Evolutionary conservation across 306 rosid genomes (phyloP), one percentile per base, ranked within the genome.

Genomic region (Gastrolobium bilobum): DNA sequence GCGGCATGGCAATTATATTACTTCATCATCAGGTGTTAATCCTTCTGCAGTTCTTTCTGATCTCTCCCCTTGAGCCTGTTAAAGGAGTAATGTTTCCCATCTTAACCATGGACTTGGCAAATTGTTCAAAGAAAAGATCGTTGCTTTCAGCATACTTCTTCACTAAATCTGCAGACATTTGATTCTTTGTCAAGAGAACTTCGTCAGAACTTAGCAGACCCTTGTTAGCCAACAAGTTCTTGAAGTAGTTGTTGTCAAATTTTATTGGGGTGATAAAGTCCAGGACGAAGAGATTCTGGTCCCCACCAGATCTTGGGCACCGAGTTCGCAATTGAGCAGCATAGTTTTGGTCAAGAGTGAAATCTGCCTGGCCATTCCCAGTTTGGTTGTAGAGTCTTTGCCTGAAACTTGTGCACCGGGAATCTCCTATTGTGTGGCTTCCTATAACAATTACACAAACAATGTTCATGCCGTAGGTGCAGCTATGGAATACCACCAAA

Each of bases 361-460:
- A 86, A 75, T 92, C 99, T 6, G 96, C 80, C 38, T 68, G 75
- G 37, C 97, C 97, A 20, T 91, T 93, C 30, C 97, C 97, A 15
- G 93, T 77, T 73, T 95, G 94, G 90, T 95, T 95, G 92, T 95
- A 95, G 3, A 93, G 91, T 47, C 98, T 90, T 86, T 95, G 99
- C 84, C 97, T 87, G 90, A 95, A 95, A 80, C 91, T 88, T 37
- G 99, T 89, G 87, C 99, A 95, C 20, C 98, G 63, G 1, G 97
- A 50, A 74, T 95, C 80, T 66, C 99, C 99, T 13, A 92, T 93
- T 2, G 98, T 95, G 90, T 95, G 99, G 71, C 98, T 87, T 77
- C 99, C 98, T 93, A 52, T 50, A 85, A 75, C 78, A 76, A 48
- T 14, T 4, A 13, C 26, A 39, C 29, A 31, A 58, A 42, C 44